A percentile compares a stretch with the other conserved stretches of the same genome.
phyloP scores from a whole-genome alignment of 495 filamentous ascomycete genomes.

The Aspergillus taichungensis region DNA sequence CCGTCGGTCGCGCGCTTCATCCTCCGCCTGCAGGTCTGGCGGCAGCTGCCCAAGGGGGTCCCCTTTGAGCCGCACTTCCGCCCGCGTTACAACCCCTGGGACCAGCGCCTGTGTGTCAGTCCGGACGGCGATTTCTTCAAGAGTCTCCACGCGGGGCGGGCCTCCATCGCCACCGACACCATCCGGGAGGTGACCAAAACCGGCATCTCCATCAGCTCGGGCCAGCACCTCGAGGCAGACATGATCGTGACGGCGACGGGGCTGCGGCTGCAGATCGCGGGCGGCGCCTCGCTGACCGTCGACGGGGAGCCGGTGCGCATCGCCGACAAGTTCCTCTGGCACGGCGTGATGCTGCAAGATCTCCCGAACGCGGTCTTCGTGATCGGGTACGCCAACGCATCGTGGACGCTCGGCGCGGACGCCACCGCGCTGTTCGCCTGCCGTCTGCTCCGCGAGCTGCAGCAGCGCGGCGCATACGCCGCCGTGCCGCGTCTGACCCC shows the following conservation, averaged over 20 bases:
- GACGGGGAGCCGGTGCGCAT: constrained; percentile 45
- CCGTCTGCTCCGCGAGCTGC: constrained; percentile 35
- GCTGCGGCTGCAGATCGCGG: constrained; percentile 47
- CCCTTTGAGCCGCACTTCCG: constrained; percentile 60
- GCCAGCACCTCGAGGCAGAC: constrained; percentile 52
- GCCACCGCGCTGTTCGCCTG: constrained; percentile 38
- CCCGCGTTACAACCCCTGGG: constrained; percentile 62
- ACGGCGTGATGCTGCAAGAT: constrained; percentile 51
- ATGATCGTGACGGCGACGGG: constrained; percentile 73
- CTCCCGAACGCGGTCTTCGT: constrained; percentile 48
- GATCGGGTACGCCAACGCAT: constrained; percentile 49
- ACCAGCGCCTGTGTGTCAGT: constrained; percentile 64
- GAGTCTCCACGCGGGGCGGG: constrained; percentile 46
- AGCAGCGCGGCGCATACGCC: constrained; percentile 27
- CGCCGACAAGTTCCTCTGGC: constrained; percentile 45
- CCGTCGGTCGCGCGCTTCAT: constrained; percentile 41
- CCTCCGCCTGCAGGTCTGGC: constrained; percentile 30
- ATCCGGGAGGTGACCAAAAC: constrained; percentile 55
- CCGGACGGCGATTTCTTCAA: constrained; percentile 69
- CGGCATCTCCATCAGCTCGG: constrained; percentile 49
- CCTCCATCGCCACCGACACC: constrained; percentile 55
- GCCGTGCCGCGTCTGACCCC: constrained; percentile 31
- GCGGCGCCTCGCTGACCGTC: constrained; percentile 40
- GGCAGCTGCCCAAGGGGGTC: constrained; percentile 46
- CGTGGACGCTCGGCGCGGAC: constrained; percentile 55